Evolutionary conservation across 2,329 filamentous ascomycete genomes (phyloP), one percentile per base, ranked within the genome.

Genomic region (Metarhizium album): DNA sequence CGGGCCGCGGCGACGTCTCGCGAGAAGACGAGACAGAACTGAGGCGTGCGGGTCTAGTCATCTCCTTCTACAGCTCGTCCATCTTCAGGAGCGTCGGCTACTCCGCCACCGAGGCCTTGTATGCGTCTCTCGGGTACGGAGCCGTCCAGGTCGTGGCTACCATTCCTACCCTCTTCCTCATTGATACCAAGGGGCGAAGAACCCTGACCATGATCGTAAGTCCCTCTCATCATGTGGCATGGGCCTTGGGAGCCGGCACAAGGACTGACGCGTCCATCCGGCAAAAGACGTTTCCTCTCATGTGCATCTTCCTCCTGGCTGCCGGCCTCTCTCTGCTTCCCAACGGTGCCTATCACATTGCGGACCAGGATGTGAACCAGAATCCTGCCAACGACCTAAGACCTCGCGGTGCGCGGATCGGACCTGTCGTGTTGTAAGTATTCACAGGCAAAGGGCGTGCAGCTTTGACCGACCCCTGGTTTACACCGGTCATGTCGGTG

Each of bases 51-150:
- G 3, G 18, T 40, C n/a, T n/a, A 61, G 55, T 86, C 56, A 83
- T 87, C 49, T 79, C 82, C 0, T 87, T 87, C 64, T 87, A 87
- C 65, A 81, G 76, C 2, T 81, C 78, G 0, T 80, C 78, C 8
- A 71, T 80, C 31, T 80, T 80, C 61, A 57, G 63, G 18, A 62
- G 81, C 1, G 76, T 80, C 9, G 80, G 80, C 11, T 76, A 78
- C 46, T 63, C 52, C 33, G 64, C 70, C 1, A 75, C 73, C 48
- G 65, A 74, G 23, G 77, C 83, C 0, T 61, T 73, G 2, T 62
- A 70, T 4, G 67, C 67, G 0, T 72, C 70, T 0, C 64, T 70
- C 23, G 71, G 71, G 2, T 72, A 68, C 37, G 70, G 71, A 23
- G 62, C 80, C 18, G 68, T 82, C 51, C 81, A 82, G 47, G 57